Base-by-base conservation (phyloP, 108 stramenopile species). In the Skeletonema costatum region DNA sequence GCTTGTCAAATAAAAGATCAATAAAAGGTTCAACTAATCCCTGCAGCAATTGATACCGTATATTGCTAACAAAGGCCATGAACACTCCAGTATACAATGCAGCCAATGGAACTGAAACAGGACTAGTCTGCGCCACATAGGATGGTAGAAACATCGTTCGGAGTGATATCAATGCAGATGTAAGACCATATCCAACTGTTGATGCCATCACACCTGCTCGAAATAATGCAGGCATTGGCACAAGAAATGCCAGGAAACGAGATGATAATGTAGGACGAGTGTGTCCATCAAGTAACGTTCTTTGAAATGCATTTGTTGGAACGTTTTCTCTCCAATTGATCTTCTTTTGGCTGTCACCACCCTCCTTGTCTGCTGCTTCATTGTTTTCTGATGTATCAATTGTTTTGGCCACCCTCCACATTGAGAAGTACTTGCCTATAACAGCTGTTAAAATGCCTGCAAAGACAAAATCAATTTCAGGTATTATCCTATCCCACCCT, bases 41-140 rank as follows among this genome's bases (percentile, higher is more conserved):
- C 74, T 92, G 92, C n/a, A 95, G 77, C 13, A 95, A 0, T 73
- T 95, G 93, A 82, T 95, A 95, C 7, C 91, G 82, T 41, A 91
- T 29, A 70, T 95, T 95, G 67, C 87, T 88, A 21, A 92, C 87
- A 25, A 91, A 19, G 2, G 88, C 88, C 87, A 94, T 83, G 67
- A 91, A 94, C 1, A 73, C 78, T 4, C 90, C 91, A 2, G 93
- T 95, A 64, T 89, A 95, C 7, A 95, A 17, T 2, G 81, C 73
- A 6, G 92, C 93, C 70, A 85, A 61, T 6, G 75, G 35, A 2
- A 91, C 75, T 48, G 88, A 87, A 10, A 95, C 88, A 11, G 85
- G 75, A n/a, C 70, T 46, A 0, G 93, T 92, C 17, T 68, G 71
- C 6, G 80, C 74, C 21, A 80, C 84, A 67, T 77, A 82, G 3